Evolutionary conservation across 2,329 filamentous ascomycete species (phyloP).

Genomic region (Cercospora sp.): DNA sequence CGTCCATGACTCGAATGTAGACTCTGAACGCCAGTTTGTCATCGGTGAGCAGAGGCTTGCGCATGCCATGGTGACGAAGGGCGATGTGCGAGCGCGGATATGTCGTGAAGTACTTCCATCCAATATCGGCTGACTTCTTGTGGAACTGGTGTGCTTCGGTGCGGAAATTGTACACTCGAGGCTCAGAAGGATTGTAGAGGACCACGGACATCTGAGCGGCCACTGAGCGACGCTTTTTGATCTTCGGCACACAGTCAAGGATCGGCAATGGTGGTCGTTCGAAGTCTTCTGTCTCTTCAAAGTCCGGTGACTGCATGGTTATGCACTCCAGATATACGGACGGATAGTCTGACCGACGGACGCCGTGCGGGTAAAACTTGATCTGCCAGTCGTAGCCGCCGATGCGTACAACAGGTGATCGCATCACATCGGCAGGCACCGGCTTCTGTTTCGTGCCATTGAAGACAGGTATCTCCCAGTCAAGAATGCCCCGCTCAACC

Average conservation of each 20-base stretch:
- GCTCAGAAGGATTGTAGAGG: slow-evolving; percentile 64
- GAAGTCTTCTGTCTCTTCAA: slow-evolving; percentile 31
- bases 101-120: slow-evolving; percentile 61
- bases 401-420: slow-evolving; percentile 56
- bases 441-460: slow-evolving; percentile 62
- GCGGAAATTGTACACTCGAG: slow-evolving; percentile 57
- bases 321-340: slow-evolving; percentile 64
- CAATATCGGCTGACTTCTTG: slow-evolving; percentile 60
- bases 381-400: slow-evolving; percentile 65
- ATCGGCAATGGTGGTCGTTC: slow-evolving; percentile 34
- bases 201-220: slow-evolving; percentile 63
- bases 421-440: slow-evolving; percentile 59
- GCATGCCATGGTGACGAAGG: slow-evolving; percentile 56
- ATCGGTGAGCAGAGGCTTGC: slow-evolving; percentile 59
- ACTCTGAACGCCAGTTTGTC: slow-evolving; percentile 63
- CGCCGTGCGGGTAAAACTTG: slow-evolving; percentile 63
- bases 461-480: slow-evolving; percentile 60
- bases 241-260: slow-evolving; percentile 25
- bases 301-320: slow-evolving; percentile 41
- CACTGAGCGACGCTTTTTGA: slow-evolving; percentile 46
- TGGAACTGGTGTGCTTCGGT: slow-evolving; percentile 62
- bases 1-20: slow-evolving; percentile 61
- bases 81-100: slow-evolving; percentile 60
- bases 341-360: slow-evolving; percentile 57
- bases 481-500: slow-evolving; percentile 55